phyloP scores from a whole-genome alignment of 2,329 filamentous ascomycete genomes.

The Exophiala dermatitidis region DNA sequence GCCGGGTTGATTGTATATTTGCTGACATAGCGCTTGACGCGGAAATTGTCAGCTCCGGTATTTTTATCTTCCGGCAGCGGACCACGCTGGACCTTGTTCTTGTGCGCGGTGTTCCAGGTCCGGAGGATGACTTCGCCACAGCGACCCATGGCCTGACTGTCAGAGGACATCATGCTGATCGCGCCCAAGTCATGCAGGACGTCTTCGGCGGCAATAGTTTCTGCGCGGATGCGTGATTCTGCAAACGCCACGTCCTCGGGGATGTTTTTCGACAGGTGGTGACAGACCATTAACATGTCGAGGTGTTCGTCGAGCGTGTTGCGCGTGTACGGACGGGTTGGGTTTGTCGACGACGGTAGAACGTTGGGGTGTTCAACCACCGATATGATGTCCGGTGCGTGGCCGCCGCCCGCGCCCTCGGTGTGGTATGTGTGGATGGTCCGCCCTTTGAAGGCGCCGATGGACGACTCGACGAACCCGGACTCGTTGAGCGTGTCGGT shows the following conservation, averaged over 20 bases:
- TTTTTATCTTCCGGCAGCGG: constrained; percentile 67
- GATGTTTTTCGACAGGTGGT: constrained; percentile 86
- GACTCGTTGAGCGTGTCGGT: constrained; percentile 95
- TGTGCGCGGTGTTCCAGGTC: constrained; percentile 96
- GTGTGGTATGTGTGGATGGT: constrained; percentile 97
- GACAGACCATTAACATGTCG: constrained; percentile 98
- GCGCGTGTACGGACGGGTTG: constrained; percentile 78
- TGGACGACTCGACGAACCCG: constrained; percentile 90
- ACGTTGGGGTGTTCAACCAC: constrained; percentile 87
- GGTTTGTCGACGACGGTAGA: constrained; percentile 83
- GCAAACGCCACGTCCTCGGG: constrained; percentile 94
- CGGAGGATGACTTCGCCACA: constrained; percentile 88
- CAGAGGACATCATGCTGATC: constrained; percentile 95
- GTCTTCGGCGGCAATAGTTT: constrained; percentile 95
- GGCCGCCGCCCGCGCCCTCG: constrained; percentile 87
- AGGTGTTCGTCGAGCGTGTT: constrained; percentile 96
- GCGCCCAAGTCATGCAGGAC: constrained; percentile 90
- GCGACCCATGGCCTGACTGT: constrained; percentile 94
- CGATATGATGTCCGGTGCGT: constrained; percentile 91
- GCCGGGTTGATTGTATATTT: constrained; percentile 97
- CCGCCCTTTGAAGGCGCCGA: constrained; percentile 74
- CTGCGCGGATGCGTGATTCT: constrained; percentile 85
- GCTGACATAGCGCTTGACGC: constrained; percentile 85
- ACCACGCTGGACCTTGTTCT: constrained; percentile 86
- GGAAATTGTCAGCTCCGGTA: constrained; percentile 76